Evolutionary conservation across 768 basidiomycete genomes (phyloP), one percentile per base, ranked within the genome.

Genomic region (Leccinum barrowsii): DNA sequence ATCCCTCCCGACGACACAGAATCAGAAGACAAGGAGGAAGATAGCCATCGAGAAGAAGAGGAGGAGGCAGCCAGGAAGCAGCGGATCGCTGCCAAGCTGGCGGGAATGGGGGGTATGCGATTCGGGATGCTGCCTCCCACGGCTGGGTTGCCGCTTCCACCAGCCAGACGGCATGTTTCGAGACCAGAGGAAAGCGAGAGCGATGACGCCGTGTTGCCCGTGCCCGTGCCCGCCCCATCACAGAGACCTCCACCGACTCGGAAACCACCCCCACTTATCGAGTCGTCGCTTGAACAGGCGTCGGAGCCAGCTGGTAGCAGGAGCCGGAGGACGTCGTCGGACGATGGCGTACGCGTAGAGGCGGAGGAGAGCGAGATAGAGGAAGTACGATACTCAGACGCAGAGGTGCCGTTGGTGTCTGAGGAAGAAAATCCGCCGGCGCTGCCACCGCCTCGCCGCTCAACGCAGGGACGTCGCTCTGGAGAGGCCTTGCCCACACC

Each of bases 31-130:
- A 61, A 54, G 12, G 63, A 63, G 3, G 62, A 66, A 6, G 63
- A 58, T 56, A 50, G 26, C 50, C 71, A 71, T 8, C 60, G 65
- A 35, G 58, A 65, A 2, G 68, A 67, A 17, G 84, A 85, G 48
- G 87, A 84, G 57, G 89, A 85, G 70, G 75, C 73, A 35, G 87
- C 80, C 28, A 71, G 85, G 34, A 75, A 79, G 60, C 74, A 76
- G 50, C 77, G 82, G n/a, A 85, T 85, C 42, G 70, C 83, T 12
- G 79, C 83, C 35, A 74, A 81, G 59, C 64, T 86, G 37, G 79
- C 79, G 7, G 81, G 78, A 7, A 80, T 81, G 73, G 85, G 85
- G 7, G 82, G 82, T 0, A 76, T 84, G 71, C 78, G 82, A 2
- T 73, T 85, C 42, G 84, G 83, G 3, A 83, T 85, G 79, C 63